Evolutionary conservation across 768 basidiomycete genomes (phyloP).

Genomic region (Saitozyma podzolica): DNA sequence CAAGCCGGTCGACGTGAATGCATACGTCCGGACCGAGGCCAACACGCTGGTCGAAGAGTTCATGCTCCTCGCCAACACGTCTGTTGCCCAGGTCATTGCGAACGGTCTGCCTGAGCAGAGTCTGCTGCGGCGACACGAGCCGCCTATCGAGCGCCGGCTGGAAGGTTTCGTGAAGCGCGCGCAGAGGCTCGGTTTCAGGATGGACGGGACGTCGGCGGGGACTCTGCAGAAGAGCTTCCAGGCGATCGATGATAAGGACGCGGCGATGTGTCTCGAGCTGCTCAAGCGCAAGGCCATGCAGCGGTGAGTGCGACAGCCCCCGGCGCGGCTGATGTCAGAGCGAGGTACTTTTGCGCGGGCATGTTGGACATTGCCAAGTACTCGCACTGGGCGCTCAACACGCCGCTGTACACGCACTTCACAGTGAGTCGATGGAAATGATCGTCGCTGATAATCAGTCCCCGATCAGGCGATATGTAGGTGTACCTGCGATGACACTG

Average conservation of each 20-base stretch:
- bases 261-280: slow-evolving; percentile 75
- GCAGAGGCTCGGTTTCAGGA: slow-evolving; percentile 73
- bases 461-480: slow-evolving; percentile 63
- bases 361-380: slow-evolving; percentile 99
- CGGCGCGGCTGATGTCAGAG: slow-evolving; percentile 53
- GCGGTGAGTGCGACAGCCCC: slow-evolving; percentile 41
- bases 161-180: slow-evolving; percentile 78
- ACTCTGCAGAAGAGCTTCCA: slow-evolving; percentile 81
- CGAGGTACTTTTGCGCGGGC: slow-evolving; percentile 98
- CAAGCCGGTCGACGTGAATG: slow-evolving; percentile 73
- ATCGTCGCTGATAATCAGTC: slow-evolving; percentile 17
- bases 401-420: slow-evolving; percentile 76
- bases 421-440: slow-evolving; percentile 32
- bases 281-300: slow-evolving; percentile 89
- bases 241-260: slow-evolving; percentile 69
- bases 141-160: slow-evolving; percentile 85
- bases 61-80: slow-evolving; percentile 88
- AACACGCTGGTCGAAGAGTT: slow-evolving; percentile 90
- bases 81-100: slow-evolving; percentile 89
- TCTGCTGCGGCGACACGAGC: slow-evolving; percentile 91
- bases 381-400: slow-evolving; percentile 83
- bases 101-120: slow-evolving; percentile 94
- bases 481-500: background rate
- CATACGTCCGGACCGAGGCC: slow-evolving; percentile 67
- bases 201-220: slow-evolving; percentile 77